Conservation (phyloP, 1,139 yeast species). For the Trichomonascaceae sp. region DNA sequence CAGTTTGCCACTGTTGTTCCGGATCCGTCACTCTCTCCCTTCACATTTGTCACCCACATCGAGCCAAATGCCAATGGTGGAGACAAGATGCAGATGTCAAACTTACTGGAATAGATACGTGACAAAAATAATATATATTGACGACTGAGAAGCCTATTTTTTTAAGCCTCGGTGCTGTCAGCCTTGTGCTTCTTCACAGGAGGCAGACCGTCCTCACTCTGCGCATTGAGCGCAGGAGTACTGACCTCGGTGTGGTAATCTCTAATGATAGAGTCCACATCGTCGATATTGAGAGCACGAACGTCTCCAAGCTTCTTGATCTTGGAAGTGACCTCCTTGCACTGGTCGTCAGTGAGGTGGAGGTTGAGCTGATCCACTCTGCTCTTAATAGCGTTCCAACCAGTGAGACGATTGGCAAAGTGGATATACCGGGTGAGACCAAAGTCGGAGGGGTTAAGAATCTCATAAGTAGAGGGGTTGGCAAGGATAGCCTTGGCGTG, state of each 20-base stretch:
- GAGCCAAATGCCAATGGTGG: neutral
- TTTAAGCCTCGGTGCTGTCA: slow-evolving; percentile 5
- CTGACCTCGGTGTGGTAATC: slow-evolving; percentile 68
- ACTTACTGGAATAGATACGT: slow-evolving; percentile 4
- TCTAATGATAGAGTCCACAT: slow-evolving; percentile 92
- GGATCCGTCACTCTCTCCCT: neutral
- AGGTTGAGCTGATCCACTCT: slow-evolving; percentile 95
- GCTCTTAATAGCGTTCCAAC: slow-evolving; percentile 98
- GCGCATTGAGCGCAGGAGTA: slow-evolving; percentile 26
- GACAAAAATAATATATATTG: too few relatives aligned
- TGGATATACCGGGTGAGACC: slow-evolving; percentile 93
- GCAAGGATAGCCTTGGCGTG: slow-evolving; percentile 98
- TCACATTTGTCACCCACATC: neutral
- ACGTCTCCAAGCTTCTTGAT: slow-evolving; percentile 92
- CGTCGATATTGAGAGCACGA: slow-evolving; percentile 88
- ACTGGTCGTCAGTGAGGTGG: slow-evolving; percentile 79
- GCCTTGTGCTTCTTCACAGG: slow-evolving; percentile 19
- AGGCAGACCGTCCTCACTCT: slow-evolving; percentile 13
- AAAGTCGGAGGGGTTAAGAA: slow-evolving; percentile 85
- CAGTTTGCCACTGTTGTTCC: neutral
- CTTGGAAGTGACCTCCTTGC: slow-evolving; percentile 88
- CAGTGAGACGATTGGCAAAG: slow-evolving; percentile 94
- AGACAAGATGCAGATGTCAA: slow-evolving; percentile 5
- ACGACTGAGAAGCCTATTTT: too few relatives aligned
- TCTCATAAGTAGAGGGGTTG: slow-evolving; percentile 95